Base-by-base conservation (phyloP, 768 basidiomycete genomes). In the Gyrodon lividus region DNA sequence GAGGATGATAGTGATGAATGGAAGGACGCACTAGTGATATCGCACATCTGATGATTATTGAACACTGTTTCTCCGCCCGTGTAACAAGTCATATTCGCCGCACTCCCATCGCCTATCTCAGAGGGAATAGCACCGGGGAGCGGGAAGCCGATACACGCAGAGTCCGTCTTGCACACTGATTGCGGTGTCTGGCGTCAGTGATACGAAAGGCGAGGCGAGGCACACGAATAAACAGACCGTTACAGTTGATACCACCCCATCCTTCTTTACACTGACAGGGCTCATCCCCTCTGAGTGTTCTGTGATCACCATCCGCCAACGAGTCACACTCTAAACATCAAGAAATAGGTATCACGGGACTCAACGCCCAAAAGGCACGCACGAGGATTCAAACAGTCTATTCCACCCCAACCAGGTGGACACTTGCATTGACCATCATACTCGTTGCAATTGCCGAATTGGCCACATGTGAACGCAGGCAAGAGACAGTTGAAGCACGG, bases 341-440 rank as follows among this genome's bases (percentile, higher is more conserved):
- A 20, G 34, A 48, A 42, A 33, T 43, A 34, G 55, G 42, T 17
- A n/a, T 46, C 20, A 14, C 13, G 28, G 23, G n/a, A 14, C 46
- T 26, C 63, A 35, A 55, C 55, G 5, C 34, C 35, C 13, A 33
- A 35, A 45, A 31, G 41, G 34, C 14, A 80, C 91, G 43, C 70
- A 97, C 95, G 87, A 19, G 97, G 96, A 7, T 82, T 81, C 46
- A 97, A 71, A 72, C 97, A 99, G 63, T 98, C 96, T 33, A 94
- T 87, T 1, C 97, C 97, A 41, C 93, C 92, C 84, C 95, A 99
- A n/a, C 97, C 97, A 37, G 92, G 81, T 1, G 94, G 93, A 63
- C 97, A 99, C 64, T 92, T 86, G 72, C 97, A 99, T 61, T 97
- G 93, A 2, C 97, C 97, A 64, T 98, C 85, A 64, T 89, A 98